A percentile compares a stretch with the other conserved stretches of the same genome.
These are phyloP conservation scores for Quercus parvula DNA, from an alignment of 306 rosid species.

Conservation along the genomic window DNA sequence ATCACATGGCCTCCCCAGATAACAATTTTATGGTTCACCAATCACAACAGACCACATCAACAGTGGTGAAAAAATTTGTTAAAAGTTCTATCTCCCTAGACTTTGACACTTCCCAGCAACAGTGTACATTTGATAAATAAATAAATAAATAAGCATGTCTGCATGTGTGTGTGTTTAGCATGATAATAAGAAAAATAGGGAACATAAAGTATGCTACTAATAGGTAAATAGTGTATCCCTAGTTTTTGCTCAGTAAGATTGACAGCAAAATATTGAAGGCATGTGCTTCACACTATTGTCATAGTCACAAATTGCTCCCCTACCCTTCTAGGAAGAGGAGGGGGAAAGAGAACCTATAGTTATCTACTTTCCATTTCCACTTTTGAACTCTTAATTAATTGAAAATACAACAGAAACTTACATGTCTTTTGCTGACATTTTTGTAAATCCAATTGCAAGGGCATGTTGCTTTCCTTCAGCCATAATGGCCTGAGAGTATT, in stretches of 20 bases:
- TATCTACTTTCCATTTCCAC: constrained; percentile 14
- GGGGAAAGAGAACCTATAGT: background rate
- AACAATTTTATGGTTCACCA: too few relatives aligned
- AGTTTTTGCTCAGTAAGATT: background rate
- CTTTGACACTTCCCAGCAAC: background rate
- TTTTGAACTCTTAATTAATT: background rate
- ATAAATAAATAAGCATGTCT: background rate
- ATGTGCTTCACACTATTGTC: background rate
- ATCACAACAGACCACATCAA: too few relatives aligned
- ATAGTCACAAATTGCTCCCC: background rate
- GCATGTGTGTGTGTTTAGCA: background rate
- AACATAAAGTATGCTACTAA: background rate
- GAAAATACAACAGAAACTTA: constrained; percentile 39
- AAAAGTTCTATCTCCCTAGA: too few relatives aligned
- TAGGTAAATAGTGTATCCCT: background rate
- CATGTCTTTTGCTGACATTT: constrained; percentile 98
- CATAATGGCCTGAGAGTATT: constrained; percentile 81
- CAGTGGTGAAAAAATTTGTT: too few relatives aligned
- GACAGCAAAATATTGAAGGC: background rate
- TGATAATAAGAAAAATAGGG: background rate
- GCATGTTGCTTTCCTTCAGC: constrained; percentile 99
- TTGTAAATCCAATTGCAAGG: constrained; percentile 97
- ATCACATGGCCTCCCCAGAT: too few relatives aligned
- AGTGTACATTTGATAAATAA: background rate
- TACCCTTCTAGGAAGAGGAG: background rate